Evolutionary conservation across 202 grass and related monocot genomes (phyloP), one percentile per base, ranked within the genome.

Genomic region (Musa balbisiana): DNA sequence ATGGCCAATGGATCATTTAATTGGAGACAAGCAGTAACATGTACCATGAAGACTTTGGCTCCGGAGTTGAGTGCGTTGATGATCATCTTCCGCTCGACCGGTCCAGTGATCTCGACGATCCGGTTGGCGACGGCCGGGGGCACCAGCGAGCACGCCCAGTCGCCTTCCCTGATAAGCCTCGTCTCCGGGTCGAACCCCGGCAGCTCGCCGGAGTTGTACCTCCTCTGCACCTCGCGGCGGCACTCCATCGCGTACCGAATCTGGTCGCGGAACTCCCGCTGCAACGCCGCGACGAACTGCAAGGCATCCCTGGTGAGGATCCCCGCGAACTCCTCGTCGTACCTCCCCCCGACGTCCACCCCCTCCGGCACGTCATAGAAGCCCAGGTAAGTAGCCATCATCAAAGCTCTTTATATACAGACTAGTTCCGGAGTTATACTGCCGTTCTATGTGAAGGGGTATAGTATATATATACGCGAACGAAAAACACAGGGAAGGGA

Each of bases 41-140:
- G 83, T 79, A 97, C 93, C 90, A 97, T 97, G 81, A 93, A 97
- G 49, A 97, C 90, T 87, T 91, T 97, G 64, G 93, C 90, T 4
- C 93, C 90, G 53, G 86, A 97, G 83, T 97, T 97, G 78, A 97
- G 90, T 11, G 93, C 86, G 80, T 97, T 97, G 80, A 97, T 97
- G 76, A 97, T 84, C 90, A 93, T 93, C 86, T 93, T 97, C 79
- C 90, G 62, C 76, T 91, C 84, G n/a, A 80, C 86, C 9, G 93
- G 93, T 4, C 93, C 90, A 1, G 93, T 97, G 86, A 97, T 97
- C 93, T 91, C 93, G 0, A 97, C 90, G 52, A 88, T 91, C 11
- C 93, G 83, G 84, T 93, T 84, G 0, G 86, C 88, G 62, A 97
- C 49, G 11, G 79, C 90, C n/a, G 84, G 84, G 20, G 93, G 93